Evolutionary conservation across 805 yeast genomes (phyloP).

Genomic region (Debaryomyces prosopidis): DNA sequence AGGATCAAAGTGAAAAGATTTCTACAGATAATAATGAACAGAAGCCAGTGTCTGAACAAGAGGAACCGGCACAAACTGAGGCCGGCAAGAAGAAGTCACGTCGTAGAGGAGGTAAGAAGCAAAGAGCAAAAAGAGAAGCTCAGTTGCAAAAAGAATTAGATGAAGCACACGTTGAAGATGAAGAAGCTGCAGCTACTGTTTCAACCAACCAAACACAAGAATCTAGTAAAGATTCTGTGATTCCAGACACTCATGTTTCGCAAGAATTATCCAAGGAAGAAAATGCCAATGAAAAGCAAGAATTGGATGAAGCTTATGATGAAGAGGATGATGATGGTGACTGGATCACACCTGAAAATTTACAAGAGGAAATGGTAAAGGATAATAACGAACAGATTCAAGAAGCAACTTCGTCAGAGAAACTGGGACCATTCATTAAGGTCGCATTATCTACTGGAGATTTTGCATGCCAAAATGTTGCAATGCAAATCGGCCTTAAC

Average conservation of each 20-base stretch:
- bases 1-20: conserved; percentile 22
- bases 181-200: conserved; percentile 4
- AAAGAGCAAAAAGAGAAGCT: conserved; percentile 57
- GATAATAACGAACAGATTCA: conserved; percentile 62
- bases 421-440: conserved; percentile 42
- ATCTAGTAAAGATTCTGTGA: neutral
- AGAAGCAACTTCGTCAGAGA: conserved; percentile 26
- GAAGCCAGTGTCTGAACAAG: conserved; percentile 7
- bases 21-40: conserved; percentile 16
- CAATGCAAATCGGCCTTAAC: conserved; percentile 86
- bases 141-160: conserved; percentile 26
- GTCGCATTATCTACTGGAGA: conserved; percentile 94
- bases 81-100: conserved; percentile 25
- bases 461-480: conserved; percentile 95
- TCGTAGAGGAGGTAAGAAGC: conserved; percentile 67
- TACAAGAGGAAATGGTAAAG: conserved; percentile 66
- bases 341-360: conserved; percentile 92
- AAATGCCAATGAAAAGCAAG: conserved; percentile 8
- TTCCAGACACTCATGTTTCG: neutral
- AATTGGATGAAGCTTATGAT: conserved; percentile 51
- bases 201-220: neutral
- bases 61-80: conserved; percentile 6
- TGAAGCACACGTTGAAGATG: conserved; percentile 14
- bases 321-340: conserved; percentile 82
- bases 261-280: neutral